Conservation (phyloP, 148 eudicot species). For the Suaeda aralocaspica region DNA sequence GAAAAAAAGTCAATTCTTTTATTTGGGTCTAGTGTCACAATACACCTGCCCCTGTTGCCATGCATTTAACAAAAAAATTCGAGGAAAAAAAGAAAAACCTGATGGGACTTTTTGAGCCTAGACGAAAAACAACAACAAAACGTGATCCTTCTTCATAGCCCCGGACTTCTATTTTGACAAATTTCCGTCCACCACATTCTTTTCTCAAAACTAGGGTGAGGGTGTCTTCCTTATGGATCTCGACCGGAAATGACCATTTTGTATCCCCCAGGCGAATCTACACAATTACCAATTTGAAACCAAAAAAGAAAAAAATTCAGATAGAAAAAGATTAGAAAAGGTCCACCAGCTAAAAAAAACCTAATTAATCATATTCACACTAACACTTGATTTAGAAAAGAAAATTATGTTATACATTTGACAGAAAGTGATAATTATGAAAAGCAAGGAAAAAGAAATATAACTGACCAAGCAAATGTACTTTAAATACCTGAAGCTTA, state of each 20-base stretch:
- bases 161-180: slow-evolving; percentile 71
- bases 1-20: no score
- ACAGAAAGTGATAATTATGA: background rate
- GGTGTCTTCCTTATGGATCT: slow-evolving; percentile 83
- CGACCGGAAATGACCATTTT: slow-evolving; percentile 84
- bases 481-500: slow-evolving; percentile 61
- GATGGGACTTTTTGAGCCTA: slow-evolving; percentile 70
- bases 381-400: background rate
- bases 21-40: no score
- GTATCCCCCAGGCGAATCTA: slow-evolving; percentile 72
- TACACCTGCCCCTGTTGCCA: no score
- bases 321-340: no score
- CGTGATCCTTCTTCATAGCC: slow-evolving; percentile 99
- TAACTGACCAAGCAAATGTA: background rate
- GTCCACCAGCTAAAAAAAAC: no score
- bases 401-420: background rate
- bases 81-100: slow-evolving; percentile 50
- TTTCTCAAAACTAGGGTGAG: slow-evolving; percentile 54
- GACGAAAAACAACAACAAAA: slow-evolving; percentile 88
- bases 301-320: no score
- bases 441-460: background rate
- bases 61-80: background rate
- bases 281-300: slow-evolving; percentile 3
- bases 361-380: no score
- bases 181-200: slow-evolving; percentile 44